Conservation (phyloP, 2,329 filamentous ascomycete species). For the Golovinomyces cichoracearum region DNA sequence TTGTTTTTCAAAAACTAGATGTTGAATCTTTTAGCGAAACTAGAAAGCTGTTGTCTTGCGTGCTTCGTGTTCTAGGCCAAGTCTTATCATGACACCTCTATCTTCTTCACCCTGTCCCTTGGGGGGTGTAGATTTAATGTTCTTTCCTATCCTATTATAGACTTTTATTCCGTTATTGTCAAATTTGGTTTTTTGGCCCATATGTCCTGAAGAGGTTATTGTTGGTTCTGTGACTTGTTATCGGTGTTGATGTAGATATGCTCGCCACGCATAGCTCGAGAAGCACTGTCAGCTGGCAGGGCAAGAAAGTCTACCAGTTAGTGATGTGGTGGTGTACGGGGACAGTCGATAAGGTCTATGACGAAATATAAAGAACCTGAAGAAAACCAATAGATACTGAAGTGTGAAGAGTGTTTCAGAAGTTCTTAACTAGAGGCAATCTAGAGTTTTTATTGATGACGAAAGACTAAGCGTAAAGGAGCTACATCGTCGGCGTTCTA, state of each 20-base stretch:
- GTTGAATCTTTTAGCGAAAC: not conserved
- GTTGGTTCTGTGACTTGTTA: not conserved
- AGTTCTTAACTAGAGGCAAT: too few species aligned
- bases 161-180: slow-evolving; percentile 5
- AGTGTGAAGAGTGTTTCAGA: too few species aligned
- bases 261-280: not conserved
- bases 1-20: not conserved
- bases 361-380: too few species aligned
- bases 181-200: not conserved
- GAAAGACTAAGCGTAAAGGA: too few species aligned
- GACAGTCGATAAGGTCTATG: too few species aligned
- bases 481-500: too few species aligned
- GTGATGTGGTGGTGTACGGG: too few species aligned
- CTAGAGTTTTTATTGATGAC: too few species aligned
- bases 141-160: slow-evolving; percentile 2
- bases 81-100: not conserved
- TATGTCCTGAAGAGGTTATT: not conserved
- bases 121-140: not conserved
- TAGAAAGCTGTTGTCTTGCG: not conserved
- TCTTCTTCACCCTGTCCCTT: not conserved
- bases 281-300: too few species aligned
- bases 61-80: not conserved
- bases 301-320: too few species aligned
- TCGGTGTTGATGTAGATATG: not conserved
- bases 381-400: too few species aligned